These are phyloP conservation scores for Trypanosoma melophagium DNA, from an alignment of 208 protist species.

Conservation along the genomic window DNA sequence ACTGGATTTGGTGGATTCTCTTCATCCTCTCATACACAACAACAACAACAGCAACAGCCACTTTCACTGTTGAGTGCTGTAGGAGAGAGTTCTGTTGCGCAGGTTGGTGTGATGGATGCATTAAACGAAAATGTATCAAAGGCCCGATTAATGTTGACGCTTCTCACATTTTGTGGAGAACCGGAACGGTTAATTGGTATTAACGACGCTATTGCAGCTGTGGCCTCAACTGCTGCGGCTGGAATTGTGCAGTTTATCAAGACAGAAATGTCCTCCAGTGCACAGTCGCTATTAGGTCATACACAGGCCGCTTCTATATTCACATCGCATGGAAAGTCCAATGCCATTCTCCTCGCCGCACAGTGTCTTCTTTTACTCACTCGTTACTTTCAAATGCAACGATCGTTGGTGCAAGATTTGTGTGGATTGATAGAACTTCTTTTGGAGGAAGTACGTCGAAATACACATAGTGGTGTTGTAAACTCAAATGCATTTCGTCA, in stretches of 20 bases:
- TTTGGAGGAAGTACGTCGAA: conserved; percentile 33
- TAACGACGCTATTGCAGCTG: conserved; percentile 27
- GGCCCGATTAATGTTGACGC: conserved; percentile 16
- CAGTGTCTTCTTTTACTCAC: conserved; percentile 85
- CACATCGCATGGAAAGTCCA: conserved; percentile 26
- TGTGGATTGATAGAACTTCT: conserved; percentile 51
- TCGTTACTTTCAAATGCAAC: conserved; percentile 82
- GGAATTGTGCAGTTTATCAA: conserved; percentile 55
- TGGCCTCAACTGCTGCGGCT: conserved; percentile 42
- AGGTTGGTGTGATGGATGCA: background rate
- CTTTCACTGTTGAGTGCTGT: conserved; percentile 15
- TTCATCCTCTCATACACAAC: background rate
- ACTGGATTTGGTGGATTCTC: conserved; percentile 12
- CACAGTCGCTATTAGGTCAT: conserved; percentile 4
- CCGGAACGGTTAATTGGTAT: conserved; percentile 31
- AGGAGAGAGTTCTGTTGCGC: background rate
- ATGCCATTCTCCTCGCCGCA: conserved; percentile 59
- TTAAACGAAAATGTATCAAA: conserved; percentile 19
- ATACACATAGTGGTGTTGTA: conserved; percentile 18
- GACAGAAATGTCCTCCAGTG: conserved; percentile 25
- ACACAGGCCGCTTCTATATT: conserved; percentile 2
- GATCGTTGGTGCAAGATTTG: conserved; percentile 54
- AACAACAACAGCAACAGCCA: conserved; percentile 8
- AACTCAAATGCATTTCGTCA: conserved; percentile 22
- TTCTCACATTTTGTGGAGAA: conserved; percentile 30